Evolutionary conservation across 2,329 filamentous ascomycete genomes (phyloP), one percentile per base, ranked within the genome.

Genomic region (Sporothrix variecibatus): DNA sequence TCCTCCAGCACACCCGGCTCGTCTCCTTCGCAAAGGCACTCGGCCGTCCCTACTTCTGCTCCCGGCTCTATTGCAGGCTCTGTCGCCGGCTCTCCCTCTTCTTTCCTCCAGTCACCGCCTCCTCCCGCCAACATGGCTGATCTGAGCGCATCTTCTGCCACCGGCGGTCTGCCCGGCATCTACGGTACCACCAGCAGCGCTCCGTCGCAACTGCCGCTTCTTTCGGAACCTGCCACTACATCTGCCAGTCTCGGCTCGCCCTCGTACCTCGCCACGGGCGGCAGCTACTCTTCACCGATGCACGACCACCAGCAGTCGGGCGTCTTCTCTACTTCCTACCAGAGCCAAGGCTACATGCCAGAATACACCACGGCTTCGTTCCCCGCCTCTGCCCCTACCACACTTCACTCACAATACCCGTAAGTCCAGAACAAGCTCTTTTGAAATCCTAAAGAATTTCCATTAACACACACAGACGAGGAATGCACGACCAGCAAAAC

Each of bases 191-290:
- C 26, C 65, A 69, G 62, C 71, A 68, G 38, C 64, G 83, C 87
- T 0, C 80, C 86, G 0, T 80, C 86, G 7, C 83, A 86, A 15
- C 86, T 88, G 51, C 85, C 87, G 4, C 81, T 89, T 4, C 82
- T 89, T 28, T 80, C 86, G 26, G 86, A 89, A 76, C 83, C 87
- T 1, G 81, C 84, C 0, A 83, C 84, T 1, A 71, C 80, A 82
- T 71, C 76, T 12, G 28, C 74, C 15, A 88, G 88, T 78, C 81
- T 89, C 73, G 81, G 86, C 1, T 82, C 87, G 7, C 84, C 69
- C n/a, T 60, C 75, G 11, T 76, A 76, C 72, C 62, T 75, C 3
- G 34, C 73, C 17, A 34, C 72, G 12, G 40, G 51, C 28, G 26
- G 46, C 72, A 46, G 46, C n/a, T 60, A 71, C 60, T 76, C 77